Conservation (phyloP, 1,284 basidiomycete species). For the Ustilago curta region DNA sequence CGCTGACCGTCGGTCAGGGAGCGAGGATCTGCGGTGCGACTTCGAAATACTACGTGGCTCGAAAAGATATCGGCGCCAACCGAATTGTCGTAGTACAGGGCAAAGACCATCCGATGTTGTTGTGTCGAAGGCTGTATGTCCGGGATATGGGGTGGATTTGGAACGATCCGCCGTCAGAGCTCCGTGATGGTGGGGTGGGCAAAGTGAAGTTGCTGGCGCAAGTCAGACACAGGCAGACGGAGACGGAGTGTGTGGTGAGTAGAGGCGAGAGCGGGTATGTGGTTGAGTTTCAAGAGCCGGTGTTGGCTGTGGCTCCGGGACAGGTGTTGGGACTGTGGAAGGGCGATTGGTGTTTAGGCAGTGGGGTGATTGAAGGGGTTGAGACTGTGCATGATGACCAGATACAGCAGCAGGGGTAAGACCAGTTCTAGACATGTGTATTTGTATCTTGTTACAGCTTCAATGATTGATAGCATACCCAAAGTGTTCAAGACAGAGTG, state of each 20-base stretch:
- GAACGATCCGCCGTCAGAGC: conserved; percentile 30
- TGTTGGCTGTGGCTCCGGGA: conserved; percentile 81
- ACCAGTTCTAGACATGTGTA: background rate
- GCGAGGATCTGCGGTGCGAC: conserved; percentile 78
- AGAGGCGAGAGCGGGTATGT: conserved; percentile 23
- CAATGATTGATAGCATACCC: background rate
- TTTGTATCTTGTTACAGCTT: background rate
- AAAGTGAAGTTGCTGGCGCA: conserved; percentile 79
- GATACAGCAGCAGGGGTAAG: background rate
- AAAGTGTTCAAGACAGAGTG: background rate
- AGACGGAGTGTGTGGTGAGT: conserved; percentile 73
- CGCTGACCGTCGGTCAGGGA: conserved; percentile 87
- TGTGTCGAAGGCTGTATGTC: conserved; percentile 65
- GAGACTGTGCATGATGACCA: conserved; percentile 45
- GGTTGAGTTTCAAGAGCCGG: conserved; percentile 74
- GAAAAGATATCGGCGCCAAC: conserved; percentile 77
- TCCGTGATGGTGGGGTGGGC: conserved; percentile 70
- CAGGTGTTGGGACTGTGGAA: conserved; percentile 83
- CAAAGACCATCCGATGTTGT: conserved; percentile 78
- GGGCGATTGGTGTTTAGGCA: conserved; percentile 83
- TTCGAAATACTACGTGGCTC: conserved; percentile 79
- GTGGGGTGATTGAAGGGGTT: conserved; percentile 75
- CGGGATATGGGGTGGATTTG: conserved; percentile 44
- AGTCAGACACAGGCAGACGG: conserved; percentile 79
- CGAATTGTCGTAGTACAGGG: conserved; percentile 81